Evolutionary conservation across 2,329 filamentous ascomycete genomes (phyloP).

Genomic region (Zymoseptoria brevis): DNA sequence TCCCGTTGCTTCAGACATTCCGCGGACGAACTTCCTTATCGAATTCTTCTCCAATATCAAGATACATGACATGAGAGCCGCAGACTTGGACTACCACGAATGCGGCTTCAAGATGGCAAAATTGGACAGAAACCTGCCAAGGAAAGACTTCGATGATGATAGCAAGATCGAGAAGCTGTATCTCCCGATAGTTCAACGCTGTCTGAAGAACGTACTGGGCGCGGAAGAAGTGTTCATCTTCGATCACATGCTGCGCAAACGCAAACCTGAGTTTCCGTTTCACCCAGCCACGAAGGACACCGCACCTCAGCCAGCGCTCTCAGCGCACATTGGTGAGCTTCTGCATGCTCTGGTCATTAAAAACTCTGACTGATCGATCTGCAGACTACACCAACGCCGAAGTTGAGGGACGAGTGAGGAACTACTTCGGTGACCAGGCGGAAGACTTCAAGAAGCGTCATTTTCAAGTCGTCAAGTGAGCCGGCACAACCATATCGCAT

Average conservation of each 20-base stretch:
- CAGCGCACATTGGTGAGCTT: slow-evolving; percentile 6
- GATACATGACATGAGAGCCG: slow-evolving; percentile 2
- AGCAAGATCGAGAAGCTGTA: slow-evolving; percentile 2
- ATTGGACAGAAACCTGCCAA: slow-evolving; percentile 1
- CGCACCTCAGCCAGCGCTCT: slow-evolving; percentile 3
- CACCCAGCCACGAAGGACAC: background rate
- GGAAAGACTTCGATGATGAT: slow-evolving; percentile 4
- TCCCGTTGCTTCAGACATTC: background rate
- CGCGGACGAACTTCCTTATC: slow-evolving; percentile 6
- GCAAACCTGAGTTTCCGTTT: slow-evolving; percentile 1
- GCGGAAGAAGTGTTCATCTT: slow-evolving; percentile 6
- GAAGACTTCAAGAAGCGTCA: slow-evolving; percentile 6
- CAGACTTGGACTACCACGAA: background rate
- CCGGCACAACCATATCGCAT: background rate
- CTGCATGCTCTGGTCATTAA: background rate
- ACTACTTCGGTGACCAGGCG: slow-evolving; percentile 4
- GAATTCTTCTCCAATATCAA: slow-evolving; percentile 3
- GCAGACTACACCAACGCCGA: slow-evolving; percentile 5
- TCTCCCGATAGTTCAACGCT: slow-evolving; percentile 2
- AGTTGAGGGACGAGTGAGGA: slow-evolving; percentile 1
- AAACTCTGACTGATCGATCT: background rate
- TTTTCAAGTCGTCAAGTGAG: slow-evolving; percentile 4
- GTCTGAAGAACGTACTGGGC: background rate
- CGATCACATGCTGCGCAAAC: slow-evolving; percentile 6
- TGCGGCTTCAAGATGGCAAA: slow-evolving; percentile 2